A percentile compares a stretch with the other conserved stretches of the same genome.
Evolutionary conservation across 305 asterid genomes (phyloP).

Genomic region (Rubia balearica): DNA sequence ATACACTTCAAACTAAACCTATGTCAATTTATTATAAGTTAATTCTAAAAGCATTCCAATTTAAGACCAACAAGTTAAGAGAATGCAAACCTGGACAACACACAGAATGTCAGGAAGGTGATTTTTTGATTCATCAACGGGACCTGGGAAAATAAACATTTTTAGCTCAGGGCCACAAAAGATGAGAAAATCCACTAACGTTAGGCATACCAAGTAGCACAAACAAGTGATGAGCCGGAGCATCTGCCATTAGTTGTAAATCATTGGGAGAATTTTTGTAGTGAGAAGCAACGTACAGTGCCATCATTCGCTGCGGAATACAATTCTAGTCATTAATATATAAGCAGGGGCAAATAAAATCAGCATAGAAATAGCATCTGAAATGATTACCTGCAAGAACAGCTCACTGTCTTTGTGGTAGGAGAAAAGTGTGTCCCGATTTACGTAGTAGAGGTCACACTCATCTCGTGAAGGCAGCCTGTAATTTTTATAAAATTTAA

Average conservation of each 20-base stretch:
- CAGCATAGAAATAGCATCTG: neutral
- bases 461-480: conserved; percentile 72
- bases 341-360: conserved; percentile 9
- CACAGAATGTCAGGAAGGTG: conserved; percentile 83
- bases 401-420: conserved; percentile 80
- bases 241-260: conserved; percentile 95
- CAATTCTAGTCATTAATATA: conserved; percentile 17
- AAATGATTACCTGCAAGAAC: conserved; percentile 62
- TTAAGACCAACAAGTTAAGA: conserved; percentile 2
- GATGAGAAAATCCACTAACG: conserved; percentile 14
- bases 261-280: conserved; percentile 92
- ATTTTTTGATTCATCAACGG: conserved; percentile 76
- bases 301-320: conserved; percentile 85
- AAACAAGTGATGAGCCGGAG: conserved; percentile 96
- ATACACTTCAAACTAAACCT: neutral
- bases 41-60: neutral
- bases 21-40: neutral
- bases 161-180: conserved; percentile 11
- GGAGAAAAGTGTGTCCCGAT: conserved; percentile 91
- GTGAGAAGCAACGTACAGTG: conserved; percentile 91
- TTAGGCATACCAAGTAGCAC: conserved; percentile 75
- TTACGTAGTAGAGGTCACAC: conserved; percentile 89
- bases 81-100: conserved; percentile 64
- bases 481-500: conserved; percentile 18
- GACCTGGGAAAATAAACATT: conserved; percentile 48